Conservation (phyloP, 352 stramenopile genomes). For the Phytophthora cryptogea region DNA sequence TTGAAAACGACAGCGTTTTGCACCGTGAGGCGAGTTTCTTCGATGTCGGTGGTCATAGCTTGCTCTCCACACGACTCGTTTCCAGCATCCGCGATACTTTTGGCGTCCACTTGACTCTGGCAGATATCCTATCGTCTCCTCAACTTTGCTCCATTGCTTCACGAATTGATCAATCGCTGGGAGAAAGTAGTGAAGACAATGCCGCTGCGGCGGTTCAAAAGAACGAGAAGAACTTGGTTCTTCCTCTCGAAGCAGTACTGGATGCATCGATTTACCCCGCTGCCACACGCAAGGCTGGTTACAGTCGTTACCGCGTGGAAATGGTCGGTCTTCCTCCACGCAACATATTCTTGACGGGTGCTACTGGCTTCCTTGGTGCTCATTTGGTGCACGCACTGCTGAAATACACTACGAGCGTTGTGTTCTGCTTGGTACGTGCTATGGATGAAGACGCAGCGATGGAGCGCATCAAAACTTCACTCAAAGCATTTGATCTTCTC, state of each 20-base stretch:
- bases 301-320: constrained; percentile 82
- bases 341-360: constrained; percentile 89
- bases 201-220: constrained; percentile 3
- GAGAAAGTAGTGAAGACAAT: constrained; percentile 7
- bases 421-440: constrained; percentile 87
- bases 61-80: constrained; percentile 74
- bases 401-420: constrained; percentile 61
- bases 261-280: constrained; percentile 77
- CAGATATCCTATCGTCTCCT: constrained; percentile 70
- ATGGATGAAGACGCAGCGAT: constrained; percentile 50
- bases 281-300: constrained; percentile 68
- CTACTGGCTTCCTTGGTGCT: constrained; percentile 90
- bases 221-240: constrained; percentile 49
- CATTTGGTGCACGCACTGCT: constrained; percentile 88
- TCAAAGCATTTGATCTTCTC: constrained; percentile 60
- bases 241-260: constrained; percentile 67
- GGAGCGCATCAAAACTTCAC: constrained; percentile 57
- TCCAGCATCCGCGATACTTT: constrained; percentile 73
- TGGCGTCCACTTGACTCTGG: constrained; percentile 69
- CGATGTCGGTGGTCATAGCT: constrained; percentile 80
- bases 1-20: constrained; percentile 58
- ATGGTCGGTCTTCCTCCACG: constrained; percentile 74
- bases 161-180: constrained; percentile 50
- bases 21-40: constrained; percentile 79
- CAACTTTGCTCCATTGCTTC: constrained; percentile 60